Evolutionary conservation across 2,329 filamentous ascomycete species (phyloP).

Genomic region (Pyrenophora tritici-repentis): DNA sequence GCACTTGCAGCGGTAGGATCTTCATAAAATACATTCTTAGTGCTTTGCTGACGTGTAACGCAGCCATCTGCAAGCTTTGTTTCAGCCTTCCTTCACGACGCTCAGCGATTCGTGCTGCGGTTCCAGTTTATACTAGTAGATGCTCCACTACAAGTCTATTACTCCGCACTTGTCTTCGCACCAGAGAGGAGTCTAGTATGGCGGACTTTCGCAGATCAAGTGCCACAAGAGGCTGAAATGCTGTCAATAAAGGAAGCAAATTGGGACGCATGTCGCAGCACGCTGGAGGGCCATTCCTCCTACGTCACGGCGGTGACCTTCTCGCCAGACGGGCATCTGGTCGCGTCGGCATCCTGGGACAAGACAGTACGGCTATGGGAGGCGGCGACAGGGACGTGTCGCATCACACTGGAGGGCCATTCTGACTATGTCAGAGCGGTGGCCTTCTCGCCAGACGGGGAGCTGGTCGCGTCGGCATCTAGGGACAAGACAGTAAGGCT

Average conservation of each 20-base stretch:
- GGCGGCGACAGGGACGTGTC: constrained; percentile 1
- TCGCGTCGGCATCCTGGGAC: not conserved
- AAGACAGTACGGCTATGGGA: constrained; percentile 7
- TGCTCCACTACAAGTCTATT: constrained; percentile 46
- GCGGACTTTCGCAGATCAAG: constrained; percentile 11
- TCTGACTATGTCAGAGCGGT: no score
- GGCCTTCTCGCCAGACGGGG: no score
- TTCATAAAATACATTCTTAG: not conserved
- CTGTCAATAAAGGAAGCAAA: constrained; percentile 10
- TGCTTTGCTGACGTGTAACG: constrained; percentile 9
- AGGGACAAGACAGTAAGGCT: no score
- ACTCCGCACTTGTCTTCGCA: constrained; percentile 45
- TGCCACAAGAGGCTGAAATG: constrained; percentile 6
- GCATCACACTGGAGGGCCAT: no score
- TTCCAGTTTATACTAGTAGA: constrained; percentile 30
- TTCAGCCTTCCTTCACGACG: constrained; percentile 34
- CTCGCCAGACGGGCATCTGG: constrained; percentile 15
- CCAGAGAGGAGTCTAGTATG: constrained; percentile 28
- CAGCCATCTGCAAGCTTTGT: constrained; percentile 14
- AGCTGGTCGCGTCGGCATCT: no score
- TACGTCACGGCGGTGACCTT: not conserved
- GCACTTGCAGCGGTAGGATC: constrained; percentile 11
- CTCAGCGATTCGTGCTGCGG: constrained; percentile 39
- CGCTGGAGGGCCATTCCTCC: no score
- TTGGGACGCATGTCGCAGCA: constrained; percentile 5